Evolutionary conservation across 2,329 filamentous ascomycete species (phyloP).

Genomic region (Colletotrichum costaricense): DNA sequence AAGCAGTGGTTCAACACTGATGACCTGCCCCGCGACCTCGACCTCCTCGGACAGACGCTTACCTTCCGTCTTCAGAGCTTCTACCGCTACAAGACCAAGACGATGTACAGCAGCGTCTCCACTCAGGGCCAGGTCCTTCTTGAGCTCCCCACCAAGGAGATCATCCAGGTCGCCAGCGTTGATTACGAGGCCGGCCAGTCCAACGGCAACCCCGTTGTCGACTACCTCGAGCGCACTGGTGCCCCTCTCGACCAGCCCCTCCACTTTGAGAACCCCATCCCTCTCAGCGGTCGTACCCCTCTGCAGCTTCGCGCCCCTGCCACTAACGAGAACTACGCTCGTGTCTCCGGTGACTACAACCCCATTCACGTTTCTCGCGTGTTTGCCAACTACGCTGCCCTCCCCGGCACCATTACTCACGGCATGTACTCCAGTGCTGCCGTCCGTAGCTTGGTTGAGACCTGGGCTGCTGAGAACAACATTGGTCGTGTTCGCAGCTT

Average conservation of each 20-base stretch:
- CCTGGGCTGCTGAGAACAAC: slow-evolving; percentile 99
- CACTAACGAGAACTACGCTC: slow-evolving; percentile 97
- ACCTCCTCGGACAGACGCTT: slow-evolving; percentile 91
- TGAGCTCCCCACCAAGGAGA: slow-evolving; percentile 95
- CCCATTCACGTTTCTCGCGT: slow-evolving; percentile 98
- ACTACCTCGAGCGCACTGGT: slow-evolving; percentile 93
- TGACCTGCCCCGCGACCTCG: slow-evolving; percentile 74
- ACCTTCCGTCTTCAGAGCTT: slow-evolving; percentile 96
- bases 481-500: slow-evolving; percentile 97
- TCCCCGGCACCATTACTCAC: slow-evolving; percentile 97
- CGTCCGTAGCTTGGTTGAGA: slow-evolving; percentile 95
- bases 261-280: slow-evolving; percentile 97
- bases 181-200: slow-evolving; percentile 93
- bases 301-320: slow-evolving; percentile 90
- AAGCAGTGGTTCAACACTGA: slow-evolving; percentile 98
- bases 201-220: slow-evolving; percentile 95
- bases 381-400: slow-evolving; percentile 94
- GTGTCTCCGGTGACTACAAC: slow-evolving; percentile 98
- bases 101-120: slow-evolving; percentile 89
- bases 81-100: slow-evolving; percentile 94
- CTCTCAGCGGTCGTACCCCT: slow-evolving; percentile 90
- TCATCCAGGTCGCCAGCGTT: slow-evolving; percentile 96
- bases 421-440: slow-evolving; percentile 99
- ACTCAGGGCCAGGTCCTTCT: slow-evolving; percentile 93
- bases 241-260: slow-evolving; percentile 95